Base-by-base conservation (phyloP, 306 rosid genomes). In the Vigna radiata region DNA sequence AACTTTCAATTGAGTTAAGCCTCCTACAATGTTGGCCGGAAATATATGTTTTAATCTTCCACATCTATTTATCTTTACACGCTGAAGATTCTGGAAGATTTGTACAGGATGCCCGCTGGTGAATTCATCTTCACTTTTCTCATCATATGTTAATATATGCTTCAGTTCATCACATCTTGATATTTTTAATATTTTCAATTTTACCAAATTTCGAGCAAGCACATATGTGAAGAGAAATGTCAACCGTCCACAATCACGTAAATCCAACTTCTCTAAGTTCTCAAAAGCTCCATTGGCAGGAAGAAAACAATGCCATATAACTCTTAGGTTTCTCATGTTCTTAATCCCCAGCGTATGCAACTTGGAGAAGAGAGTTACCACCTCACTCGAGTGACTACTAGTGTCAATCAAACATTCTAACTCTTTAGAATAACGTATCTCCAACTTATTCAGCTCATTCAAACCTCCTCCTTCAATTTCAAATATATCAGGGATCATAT, bases 401-500 rank as follows among this genome's bases (percentile, higher is more conserved):
- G 59, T 79, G 18, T 62, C 46, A 66, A 79, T 27, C 54, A 83
- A 53, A 46, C 43, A 79, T 31, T 79, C 64, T 10, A 79, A 54
- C 46, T 33, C 53, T 3, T 15, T 2, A 19, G 31, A 60, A 31
- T 43, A 1, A 0, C 43, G 0, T 21, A 79, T 48, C 0, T 3
- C 6, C 21, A 83, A 64, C 41, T 56, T 12, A n/a, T 1, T 60
- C 43, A 79, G 16, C 33, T 83, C 60, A n/a, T 52, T 33, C 74
- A 74, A 21, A 23, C 58, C 75, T 21, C 48, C 72, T 59, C 31
- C 49, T 81, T 15, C 6, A 25, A 39, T 1, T 8, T 54, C 11
- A 60, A 61, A 14, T 13, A 78, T 52, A 70, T 59, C 63, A 14
- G 86, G 86, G 31, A 49, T 6, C 0, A 49, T 16, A 16, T 5